Evolutionary conservation across 345 rosid species (phyloP).

Genomic region (Linum lewisii): DNA sequence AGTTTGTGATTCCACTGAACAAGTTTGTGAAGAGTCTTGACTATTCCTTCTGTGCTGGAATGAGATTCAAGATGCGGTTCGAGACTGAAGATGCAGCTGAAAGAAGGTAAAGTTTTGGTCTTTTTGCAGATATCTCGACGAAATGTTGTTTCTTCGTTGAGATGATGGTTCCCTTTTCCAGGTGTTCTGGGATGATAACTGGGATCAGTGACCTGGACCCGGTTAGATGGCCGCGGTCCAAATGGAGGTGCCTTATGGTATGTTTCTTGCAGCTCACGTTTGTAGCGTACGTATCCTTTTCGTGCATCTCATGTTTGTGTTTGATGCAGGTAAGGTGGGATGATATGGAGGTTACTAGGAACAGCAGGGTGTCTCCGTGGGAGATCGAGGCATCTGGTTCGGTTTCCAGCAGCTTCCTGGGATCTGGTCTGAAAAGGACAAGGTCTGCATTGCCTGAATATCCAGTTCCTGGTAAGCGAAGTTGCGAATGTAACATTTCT

Average conservation of each 20-base stretch:
- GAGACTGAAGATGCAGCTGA: slow-evolving; percentile 92
- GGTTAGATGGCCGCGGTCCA: slow-evolving; percentile 83
- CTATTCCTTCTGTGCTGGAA: slow-evolving; percentile 60
- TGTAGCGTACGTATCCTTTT: too few relatives aligned
- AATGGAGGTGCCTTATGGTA: slow-evolving; percentile 93
- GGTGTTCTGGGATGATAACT: slow-evolving; percentile 68
- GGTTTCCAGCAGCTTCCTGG: slow-evolving; percentile 37
- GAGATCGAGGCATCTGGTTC: slow-evolving; percentile 75
- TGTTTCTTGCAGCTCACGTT: too few relatives aligned
- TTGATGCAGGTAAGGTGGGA: slow-evolving; percentile 99
- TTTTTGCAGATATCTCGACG: background rate
- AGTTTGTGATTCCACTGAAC: slow-evolving; percentile 53
- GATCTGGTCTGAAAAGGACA: slow-evolving; percentile 64
- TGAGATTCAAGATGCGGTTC: slow-evolving; percentile 75
- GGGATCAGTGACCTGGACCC: slow-evolving; percentile 84
- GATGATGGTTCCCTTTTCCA: slow-evolving; percentile 21
- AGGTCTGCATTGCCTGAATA: slow-evolving; percentile 73
- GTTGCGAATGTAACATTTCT: slow-evolving; percentile 14
- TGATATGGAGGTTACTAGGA: slow-evolving; percentile 47
- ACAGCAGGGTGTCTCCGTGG: slow-evolving; percentile 88
- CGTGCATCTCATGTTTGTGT: too few relatives aligned
- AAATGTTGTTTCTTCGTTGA: background rate
- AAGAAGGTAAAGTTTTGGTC: slow-evolving; percentile 58
- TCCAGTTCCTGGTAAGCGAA: slow-evolving; percentile 60
- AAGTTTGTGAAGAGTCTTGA: slow-evolving; percentile 74